These are phyloP conservation scores for Tuber borchii DNA, from an alignment of 495 filamentous ascomycete species.

Conservation along the genomic window DNA sequence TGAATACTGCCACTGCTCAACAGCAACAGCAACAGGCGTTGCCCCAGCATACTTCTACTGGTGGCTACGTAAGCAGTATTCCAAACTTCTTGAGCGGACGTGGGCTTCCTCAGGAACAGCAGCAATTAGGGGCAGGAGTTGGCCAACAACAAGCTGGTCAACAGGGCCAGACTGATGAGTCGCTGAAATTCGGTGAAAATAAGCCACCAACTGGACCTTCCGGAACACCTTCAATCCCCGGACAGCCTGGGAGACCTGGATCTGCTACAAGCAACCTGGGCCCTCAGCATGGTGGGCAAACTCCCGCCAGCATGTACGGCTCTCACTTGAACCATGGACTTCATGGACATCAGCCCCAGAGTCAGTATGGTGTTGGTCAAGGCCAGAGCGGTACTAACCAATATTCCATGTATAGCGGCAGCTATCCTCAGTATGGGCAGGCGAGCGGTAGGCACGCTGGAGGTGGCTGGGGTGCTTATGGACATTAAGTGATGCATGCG, in stretches of 20 bases:
- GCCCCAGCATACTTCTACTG: conserved; percentile 37
- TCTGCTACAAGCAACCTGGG: conserved; percentile 41
- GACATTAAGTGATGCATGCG: conserved; percentile 18
- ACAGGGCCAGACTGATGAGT: conserved; percentile 37
- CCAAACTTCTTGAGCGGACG: conserved; percentile 39
- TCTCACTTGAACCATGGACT: conserved; percentile 40
- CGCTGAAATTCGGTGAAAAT: conserved; percentile 43
- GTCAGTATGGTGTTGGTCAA: conserved; percentile 37
- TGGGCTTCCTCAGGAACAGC: conserved; percentile 40
- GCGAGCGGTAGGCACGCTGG: conserved; percentile 24
- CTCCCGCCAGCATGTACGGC: conserved; percentile 35
- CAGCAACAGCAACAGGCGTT: conserved; percentile 40
- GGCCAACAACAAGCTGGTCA: conserved; percentile 37
- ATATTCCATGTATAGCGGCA: conserved; percentile 40
- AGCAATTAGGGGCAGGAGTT: conserved; percentile 37
- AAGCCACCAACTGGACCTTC: conserved; percentile 42
- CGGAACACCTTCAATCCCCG: conserved; percentile 38
- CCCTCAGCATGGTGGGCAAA: conserved; percentile 35
- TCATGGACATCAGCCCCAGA: conserved; percentile 38
- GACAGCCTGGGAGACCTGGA: conserved; percentile 39
- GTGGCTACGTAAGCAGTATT: conserved; percentile 32
- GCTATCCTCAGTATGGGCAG: conserved; percentile 36
- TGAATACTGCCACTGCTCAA: conserved; percentile 35
- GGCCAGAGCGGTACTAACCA: conserved; percentile 30
- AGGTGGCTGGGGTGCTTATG: conserved; percentile 26